Base-by-base conservation (phyloP, 768 basidiomycete genomes). In the Guyanaporus albipodus region DNA sequence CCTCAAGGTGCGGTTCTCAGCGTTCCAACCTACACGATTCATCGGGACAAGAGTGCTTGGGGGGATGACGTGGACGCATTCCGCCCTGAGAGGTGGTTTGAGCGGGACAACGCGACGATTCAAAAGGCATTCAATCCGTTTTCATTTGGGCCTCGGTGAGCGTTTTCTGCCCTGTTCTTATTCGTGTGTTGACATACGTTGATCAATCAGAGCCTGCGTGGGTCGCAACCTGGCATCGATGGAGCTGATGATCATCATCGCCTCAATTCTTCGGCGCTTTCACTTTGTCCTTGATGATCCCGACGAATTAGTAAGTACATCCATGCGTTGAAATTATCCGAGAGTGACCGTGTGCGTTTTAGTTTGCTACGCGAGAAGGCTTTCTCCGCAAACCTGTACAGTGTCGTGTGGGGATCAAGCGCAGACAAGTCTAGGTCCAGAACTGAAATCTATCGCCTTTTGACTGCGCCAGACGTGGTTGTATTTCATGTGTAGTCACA, bases 41-140 rank as follows among this genome's bases (percentile, higher is more conserved):
- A 95, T 61, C 82, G 89, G 22, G 79, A 90, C 58, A 57, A 64
- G 33, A 57, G 50, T 1, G 73, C 84, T 1, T 94, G 92, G 92
- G 92, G 92, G 6, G 73, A 77, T 6, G 91, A 94, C 58, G 71
- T 77, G 22, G 83, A 87, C 32, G 75, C 55, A 6, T 94, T 76
- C 71, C 69, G 88, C 28, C 91, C 91, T 0, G 91, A 94, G 57
- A 73, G 92, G 23, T 95, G 88, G 88, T 80, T 91, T 52, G 88
- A 89, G 58, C 67, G 74, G 36, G 80, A 87, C 58, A 66, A 75
- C 51, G 74, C 72, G 15, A 67, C 66, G 23, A 79, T 87, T 10
- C 78, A 85, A 56, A 82, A 77, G 62, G 75, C 83, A 0, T 93
- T 92, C 63, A 93, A 93, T 56, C 87, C 88, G 0, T 93, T 91